Evolutionary conservation across 2,329 filamentous ascomycete genomes (phyloP).

Genomic region (Xylaria polymorpha): DNA sequence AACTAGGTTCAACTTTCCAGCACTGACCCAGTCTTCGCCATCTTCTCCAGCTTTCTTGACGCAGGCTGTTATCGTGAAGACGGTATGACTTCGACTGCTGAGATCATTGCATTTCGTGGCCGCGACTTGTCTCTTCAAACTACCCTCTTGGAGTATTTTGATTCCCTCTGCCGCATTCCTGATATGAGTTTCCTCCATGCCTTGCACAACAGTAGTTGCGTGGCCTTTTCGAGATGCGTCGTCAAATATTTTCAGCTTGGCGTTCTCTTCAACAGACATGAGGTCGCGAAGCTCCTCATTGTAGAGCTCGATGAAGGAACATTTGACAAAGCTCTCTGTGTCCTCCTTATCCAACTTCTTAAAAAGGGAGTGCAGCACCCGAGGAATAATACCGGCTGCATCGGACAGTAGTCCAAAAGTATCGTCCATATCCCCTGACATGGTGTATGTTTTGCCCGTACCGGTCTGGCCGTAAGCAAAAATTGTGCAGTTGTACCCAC

Average conservation of each 20-base stretch:
- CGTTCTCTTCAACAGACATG: constrained; percentile 80
- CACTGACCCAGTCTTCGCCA: constrained; percentile 89
- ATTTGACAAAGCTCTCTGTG: constrained; percentile 90
- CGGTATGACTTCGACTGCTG: constrained; percentile 95
- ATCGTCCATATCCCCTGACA: constrained; percentile 97
- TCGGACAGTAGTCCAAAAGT: constrained; percentile 87
- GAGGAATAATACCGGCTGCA: constrained; percentile 92
- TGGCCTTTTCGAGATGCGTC: constrained; percentile 89
- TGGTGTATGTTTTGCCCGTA: constrained; percentile 98
- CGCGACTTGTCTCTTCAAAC: constrained; percentile 95
- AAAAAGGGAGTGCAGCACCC: constrained; percentile 88
- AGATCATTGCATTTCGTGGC: constrained; percentile 99
- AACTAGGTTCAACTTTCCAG: constrained; percentile 94
- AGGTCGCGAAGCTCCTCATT: constrained; percentile 96
- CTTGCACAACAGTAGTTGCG: constrained; percentile 87
- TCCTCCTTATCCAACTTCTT: constrained; percentile 82
- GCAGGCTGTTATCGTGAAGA: constrained; percentile 95
- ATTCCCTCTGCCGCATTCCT: constrained; percentile 86
- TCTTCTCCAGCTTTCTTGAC: constrained; percentile 84
- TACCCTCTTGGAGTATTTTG: constrained; percentile 87
- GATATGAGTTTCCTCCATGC: constrained; percentile 97
- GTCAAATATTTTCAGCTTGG: constrained; percentile 95
- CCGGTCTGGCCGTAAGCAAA: constrained; percentile 99
- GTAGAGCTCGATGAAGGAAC: constrained; percentile 98
- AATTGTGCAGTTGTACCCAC: constrained; percentile 97